Evolutionary conservation across 2,329 filamentous ascomycete genomes (phyloP).

Genomic region (Dendrostoma leiphaemia): DNA sequence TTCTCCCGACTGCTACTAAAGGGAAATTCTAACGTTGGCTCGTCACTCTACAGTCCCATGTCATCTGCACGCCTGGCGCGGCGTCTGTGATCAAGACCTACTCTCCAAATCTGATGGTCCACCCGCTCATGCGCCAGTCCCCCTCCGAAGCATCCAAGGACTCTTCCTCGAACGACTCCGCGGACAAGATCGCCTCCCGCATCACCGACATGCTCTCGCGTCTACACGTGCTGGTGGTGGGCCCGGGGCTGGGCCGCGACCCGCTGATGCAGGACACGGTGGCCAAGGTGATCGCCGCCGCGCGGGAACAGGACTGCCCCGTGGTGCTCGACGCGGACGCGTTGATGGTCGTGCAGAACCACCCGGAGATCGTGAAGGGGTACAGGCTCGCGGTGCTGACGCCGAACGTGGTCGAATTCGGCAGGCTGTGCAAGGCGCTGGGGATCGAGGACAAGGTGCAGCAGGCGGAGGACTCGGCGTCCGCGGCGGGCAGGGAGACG

Average conservation of each 20-base stretch:
- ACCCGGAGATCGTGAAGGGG: conserved; percentile 74
- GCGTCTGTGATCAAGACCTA: conserved; percentile 93
- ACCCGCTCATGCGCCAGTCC: conserved; percentile 87
- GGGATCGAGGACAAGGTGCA: conserved; percentile 58
- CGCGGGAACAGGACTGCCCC: conserved; percentile 68
- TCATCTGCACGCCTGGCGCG: conserved; percentile 91
- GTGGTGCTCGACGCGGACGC: conserved; percentile 93
- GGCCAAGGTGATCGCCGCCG: conserved; percentile 73
- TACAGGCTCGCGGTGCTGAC: conserved; percentile 86
- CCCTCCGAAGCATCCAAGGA: conserved; percentile 44
- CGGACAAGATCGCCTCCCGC: conserved; percentile 59
- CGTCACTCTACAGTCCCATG: conserved; percentile 68
- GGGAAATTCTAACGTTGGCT: not conserved
- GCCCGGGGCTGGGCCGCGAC: conserved; percentile 88
- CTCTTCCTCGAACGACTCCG: conserved; percentile 45
- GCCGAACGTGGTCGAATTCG: conserved; percentile 93
- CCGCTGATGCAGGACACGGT: conserved; percentile 86
- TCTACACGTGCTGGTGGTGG: conserved; percentile 88
- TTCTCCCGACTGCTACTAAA: not conserved
- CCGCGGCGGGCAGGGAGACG: conserved; percentile 34
- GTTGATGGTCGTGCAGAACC: conserved; percentile 70
- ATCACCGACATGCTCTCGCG: conserved; percentile 81
- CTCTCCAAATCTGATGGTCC: conserved; percentile 97
- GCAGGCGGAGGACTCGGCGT: conserved; percentile 31
- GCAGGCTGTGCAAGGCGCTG: conserved; percentile 72